A percentile compares a stretch with the other conserved stretches of the same genome.
These are phyloP conservation scores for Salix viminalis DNA, from an alignment of 345 rosid genomes.

Conservation along the genomic window DNA sequence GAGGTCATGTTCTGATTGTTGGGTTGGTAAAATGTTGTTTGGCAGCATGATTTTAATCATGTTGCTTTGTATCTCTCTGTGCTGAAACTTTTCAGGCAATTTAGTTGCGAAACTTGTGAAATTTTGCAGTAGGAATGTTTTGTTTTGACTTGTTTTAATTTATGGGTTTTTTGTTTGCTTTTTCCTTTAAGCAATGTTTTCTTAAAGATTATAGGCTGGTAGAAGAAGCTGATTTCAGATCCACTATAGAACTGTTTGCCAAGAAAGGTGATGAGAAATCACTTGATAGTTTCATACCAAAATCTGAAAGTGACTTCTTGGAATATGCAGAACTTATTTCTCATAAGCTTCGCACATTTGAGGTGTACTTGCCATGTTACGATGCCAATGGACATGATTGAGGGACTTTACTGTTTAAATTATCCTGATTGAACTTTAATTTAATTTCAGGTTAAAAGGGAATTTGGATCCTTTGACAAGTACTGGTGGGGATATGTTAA, in stretches of 20 bases:
- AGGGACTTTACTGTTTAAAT: not conserved
- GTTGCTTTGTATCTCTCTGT: too few species aligned
- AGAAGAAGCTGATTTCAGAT: conserved; percentile 82
- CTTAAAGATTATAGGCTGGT: conserved; percentile 52
- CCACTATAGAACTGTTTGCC: conserved; percentile 69
- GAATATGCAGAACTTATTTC: conserved; percentile 93
- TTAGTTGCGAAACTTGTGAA: not conserved
- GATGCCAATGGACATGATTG: not conserved
- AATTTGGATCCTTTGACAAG: conserved; percentile 49
- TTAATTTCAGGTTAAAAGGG: conserved; percentile 40
- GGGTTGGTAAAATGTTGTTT: not conserved
- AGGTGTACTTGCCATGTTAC: not conserved
- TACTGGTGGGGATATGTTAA: conserved; percentile 60
- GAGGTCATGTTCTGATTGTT: not conserved
- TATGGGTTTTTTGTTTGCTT: too few species aligned
- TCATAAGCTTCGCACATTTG: conserved; percentile 44
- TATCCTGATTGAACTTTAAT: not conserved
- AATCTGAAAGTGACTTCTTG: conserved; percentile 81
- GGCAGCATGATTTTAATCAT: not conserved
- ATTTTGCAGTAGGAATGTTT: not conserved
- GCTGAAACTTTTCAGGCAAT: not conserved
- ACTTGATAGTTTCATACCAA: conserved; percentile 74
- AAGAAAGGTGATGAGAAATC: conserved; percentile 54
- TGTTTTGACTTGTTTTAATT: not conserved
- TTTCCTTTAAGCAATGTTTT: too few species aligned